Base-by-base conservation (phyloP, 495 filamentous ascomycete species). In the Jackrogersella multiformis region DNA sequence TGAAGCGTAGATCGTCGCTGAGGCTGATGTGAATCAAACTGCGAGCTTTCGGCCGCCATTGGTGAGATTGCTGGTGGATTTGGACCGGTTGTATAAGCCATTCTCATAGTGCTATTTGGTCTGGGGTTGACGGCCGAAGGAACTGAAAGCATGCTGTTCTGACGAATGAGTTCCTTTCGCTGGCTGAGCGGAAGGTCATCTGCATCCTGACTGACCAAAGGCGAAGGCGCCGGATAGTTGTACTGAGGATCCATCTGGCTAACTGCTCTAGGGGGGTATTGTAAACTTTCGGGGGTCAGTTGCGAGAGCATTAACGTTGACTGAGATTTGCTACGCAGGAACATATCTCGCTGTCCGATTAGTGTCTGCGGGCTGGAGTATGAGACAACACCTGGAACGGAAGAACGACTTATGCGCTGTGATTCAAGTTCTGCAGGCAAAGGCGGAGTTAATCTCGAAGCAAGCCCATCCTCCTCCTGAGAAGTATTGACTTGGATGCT, bases 181-280 rank as follows among this genome's bases (percentile, higher is more conserved):
- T 88, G 85, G 18, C 89, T 89, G 15, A 96, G 88, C 0, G 91
- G 88, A 61, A 94, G 83, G 72, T 94, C 85, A 55, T 95, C 93
- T 45, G 77, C 52, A 61, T 85, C 75, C 18, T 70, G 46, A 8
- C 23, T 46, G 20, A 9, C 36, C 34, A 74, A 32, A 35, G 68
- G 38, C 41, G 66, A 34, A 21, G 56, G 35, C 3, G 55, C 24
- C 35, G 75, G 56, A 53, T 79, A 68, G 66, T 73, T 75, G 61
- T 79, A 61, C 23, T 77, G 23, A 24, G 64, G 70, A 15, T 71
- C 71, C 35, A 74, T 70, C n/a, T 78, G 73, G 24, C 70, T 72
- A 64, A 64, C 64, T 42, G 77, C 65, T 73, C 69, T 75, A 36
- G 62, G 66, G 46, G 54, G 15, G 45, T 61, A 18, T 66, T 70